Conservation (phyloP, 2,329 filamentous ascomycete genomes). For the Ceratocystiopsis minuta region DNA sequence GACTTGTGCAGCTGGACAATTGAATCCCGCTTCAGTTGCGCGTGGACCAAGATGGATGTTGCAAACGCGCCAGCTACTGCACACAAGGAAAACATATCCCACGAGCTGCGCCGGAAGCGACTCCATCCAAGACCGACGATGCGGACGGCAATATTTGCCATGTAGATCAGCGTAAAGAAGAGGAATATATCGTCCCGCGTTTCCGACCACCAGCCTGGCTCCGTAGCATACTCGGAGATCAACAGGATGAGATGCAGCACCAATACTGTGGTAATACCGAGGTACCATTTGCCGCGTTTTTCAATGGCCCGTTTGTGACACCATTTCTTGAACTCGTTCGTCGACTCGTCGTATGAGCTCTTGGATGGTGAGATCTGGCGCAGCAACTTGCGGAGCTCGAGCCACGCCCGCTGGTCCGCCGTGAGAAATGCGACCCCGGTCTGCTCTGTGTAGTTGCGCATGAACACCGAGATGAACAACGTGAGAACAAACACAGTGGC, state of each 20-base stretch:
- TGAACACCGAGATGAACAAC: constrained; percentile 95
- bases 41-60: constrained; percentile 65
- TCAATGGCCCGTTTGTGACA: constrained; percentile 88
- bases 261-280: constrained; percentile 59
- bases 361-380: constrained; percentile 91
- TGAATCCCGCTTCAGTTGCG: constrained; percentile 35
- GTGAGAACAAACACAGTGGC: constrained; percentile 94
- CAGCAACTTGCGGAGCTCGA: constrained; percentile 81
- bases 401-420: constrained; percentile 88
- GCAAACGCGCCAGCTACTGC: constrained; percentile 61
- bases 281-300: constrained; percentile 86
- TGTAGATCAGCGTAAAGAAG: constrained; percentile 62
- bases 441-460: constrained; percentile 98
- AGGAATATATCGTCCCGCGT: constrained; percentile 65
- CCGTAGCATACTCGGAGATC: constrained; percentile 68
- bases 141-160: constrained; percentile 65
- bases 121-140: constrained; percentile 82
- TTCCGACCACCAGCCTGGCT: constrained; percentile 51
- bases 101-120: constrained; percentile 79
- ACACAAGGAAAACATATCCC: constrained; percentile 80
- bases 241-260: constrained; percentile 70
- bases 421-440: constrained; percentile 94
- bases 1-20: constrained; percentile 81
- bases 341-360: constrained; percentile 62
- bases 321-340: constrained; percentile 72